Base-by-base conservation (phyloP, 176 grass and related monocot genomes). In the Aegilops speltoides region DNA sequence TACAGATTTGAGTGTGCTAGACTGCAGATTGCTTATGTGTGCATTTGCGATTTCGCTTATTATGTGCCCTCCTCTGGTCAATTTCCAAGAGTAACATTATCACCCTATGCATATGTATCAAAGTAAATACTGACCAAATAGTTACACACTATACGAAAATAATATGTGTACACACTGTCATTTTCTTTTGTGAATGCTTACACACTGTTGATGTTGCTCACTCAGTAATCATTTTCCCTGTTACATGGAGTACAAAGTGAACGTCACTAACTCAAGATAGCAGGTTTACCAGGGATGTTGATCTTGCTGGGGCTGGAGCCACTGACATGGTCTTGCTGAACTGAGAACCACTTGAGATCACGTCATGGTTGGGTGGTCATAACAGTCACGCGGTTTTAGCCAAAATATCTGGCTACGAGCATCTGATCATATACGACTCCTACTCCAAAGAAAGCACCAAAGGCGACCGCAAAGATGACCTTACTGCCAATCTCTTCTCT, bases 361-460 rank as follows among this genome's bases (percentile, higher is more conserved):
- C 3, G 4, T 29, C 5, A 71, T 13, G 34, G 68, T 12, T 11
- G 19, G 40, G 40, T 10, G 11, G 37, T 43, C 37, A 43, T 15
- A 22, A 40, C 40, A 20, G 68, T 12, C 40, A 17, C 75, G 34
- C 34, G 29, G 5, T 19, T 15, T 28, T 78, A 78, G 2, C 48
- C 50, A 17, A 79, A 72, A 80, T 63, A 80, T 54, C 10, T 87
- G 13, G 57, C 52, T 34, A 87, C 38, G 60, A 64, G 10, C 37
- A 81, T 22, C 24, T 81, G 85, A 73, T 87, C 85, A 75, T 75
- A 81, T 13, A 81, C 2, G 2, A 81, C 40, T n/a, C 40, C 78
- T 28, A 81, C 68, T 65, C 1, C 78, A 65, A 87, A 87, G 29
- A 81, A 87, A 37, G 41, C 31, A 26, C 70, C 71, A 82, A 82